Evolutionary conservation across 495 filamentous ascomycete genomes (phyloP).

Genomic region (Tuber aestivum): DNA sequence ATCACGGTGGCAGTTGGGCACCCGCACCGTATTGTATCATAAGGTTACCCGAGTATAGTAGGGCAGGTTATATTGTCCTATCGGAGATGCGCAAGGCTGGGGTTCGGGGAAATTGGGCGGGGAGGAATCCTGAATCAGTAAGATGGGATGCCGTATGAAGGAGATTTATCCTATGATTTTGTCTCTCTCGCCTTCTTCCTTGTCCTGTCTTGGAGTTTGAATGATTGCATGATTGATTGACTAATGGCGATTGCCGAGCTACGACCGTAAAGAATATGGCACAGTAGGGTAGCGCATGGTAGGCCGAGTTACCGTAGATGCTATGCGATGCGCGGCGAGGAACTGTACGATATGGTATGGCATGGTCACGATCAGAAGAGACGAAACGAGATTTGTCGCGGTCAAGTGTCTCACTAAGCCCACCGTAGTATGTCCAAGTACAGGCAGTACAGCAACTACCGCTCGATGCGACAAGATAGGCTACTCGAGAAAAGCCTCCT

Average conservation of each 20-base stretch:
- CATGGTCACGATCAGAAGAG: not conserved
- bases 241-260: not conserved
- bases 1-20: not conserved
- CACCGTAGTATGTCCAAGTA: no score
- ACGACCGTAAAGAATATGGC: not conserved
- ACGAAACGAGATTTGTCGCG: not conserved
- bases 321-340: not conserved
- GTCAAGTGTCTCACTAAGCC: not conserved
- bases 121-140: not conserved
- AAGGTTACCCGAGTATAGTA: not conserved
- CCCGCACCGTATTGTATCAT: not conserved
- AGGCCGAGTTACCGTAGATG: not conserved
- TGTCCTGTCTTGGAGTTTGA: not conserved
- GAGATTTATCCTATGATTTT: not conserved
- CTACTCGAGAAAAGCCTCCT: not conserved
- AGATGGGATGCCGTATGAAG: not conserved
- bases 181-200: not conserved
- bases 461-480: not conserved
- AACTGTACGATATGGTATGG: not conserved
- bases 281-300: not conserved
- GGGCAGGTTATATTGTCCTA: not conserved
- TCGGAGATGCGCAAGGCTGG: not conserved
- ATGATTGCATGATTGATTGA: not conserved
- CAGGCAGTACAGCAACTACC: no score
- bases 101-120: slow-evolving; percentile 1